Evolutionary conservation across 495 filamentous ascomycete genomes (phyloP), one percentile per base, ranked within the genome.

Genomic region (Podospora pseudoanserina): DNA sequence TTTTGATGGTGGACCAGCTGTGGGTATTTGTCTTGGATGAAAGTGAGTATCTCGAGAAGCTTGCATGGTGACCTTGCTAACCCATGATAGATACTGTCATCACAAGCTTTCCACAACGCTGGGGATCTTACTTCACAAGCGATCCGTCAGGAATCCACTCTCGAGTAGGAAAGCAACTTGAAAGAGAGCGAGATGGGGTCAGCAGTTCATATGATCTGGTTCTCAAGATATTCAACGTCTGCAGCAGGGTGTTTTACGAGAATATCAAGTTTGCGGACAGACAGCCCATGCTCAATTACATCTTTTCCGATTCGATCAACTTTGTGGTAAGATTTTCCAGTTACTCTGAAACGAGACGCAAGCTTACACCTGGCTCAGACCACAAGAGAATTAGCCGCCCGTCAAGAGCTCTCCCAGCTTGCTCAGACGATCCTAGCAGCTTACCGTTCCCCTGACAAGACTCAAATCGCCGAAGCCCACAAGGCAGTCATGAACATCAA

Each of bases 391-490:
- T 64, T 69, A 13, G 68, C 68, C 19, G 58, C 68, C 27, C 68
- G 68, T 4, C 68, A 69, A 39, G 64, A 66, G 6, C 64, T 69
- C 0, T 58, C 34, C 19, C 26, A n/a, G 6, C 39, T 69, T 6
- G 68, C 68, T 0, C 68, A 69, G 16, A 57, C 60, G 2, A 69
- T 69, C 15, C 60, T 62, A 44, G 39, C 63, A 2, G 68, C 68
- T 2, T 69, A 69, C 28, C 44, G 54, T 0, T 69, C 68, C 23
- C 68, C 68, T 28, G 68, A 69, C 64, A 69, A 69, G 30, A 64
- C 68, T 7, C 63, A 65, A 30, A 69, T 69, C 32, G 63, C 63
- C 28, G 68, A 69, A 60, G 68, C 68, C 20, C 68, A 69, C 64
- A 62, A 57, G 11, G 66, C 66, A 1, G 53, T 68, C 1, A 62